Evolutionary conservation across 768 basidiomycete genomes (phyloP).

Genomic region (Boletus fagicola): DNA sequence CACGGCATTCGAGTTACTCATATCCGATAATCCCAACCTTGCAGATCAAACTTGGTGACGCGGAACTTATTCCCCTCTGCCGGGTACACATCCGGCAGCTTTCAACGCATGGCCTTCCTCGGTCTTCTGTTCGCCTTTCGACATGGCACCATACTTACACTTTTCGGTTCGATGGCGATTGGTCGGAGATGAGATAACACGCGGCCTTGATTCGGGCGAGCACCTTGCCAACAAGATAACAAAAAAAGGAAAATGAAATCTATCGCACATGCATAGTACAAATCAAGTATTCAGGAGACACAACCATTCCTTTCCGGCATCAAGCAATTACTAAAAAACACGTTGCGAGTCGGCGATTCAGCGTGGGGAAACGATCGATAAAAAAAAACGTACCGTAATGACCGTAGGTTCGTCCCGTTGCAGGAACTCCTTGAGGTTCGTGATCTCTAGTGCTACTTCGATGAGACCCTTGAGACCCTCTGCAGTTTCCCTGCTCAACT

Average conservation of each 20-base stretch:
- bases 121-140: neutral
- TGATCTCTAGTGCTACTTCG: slow-evolving; percentile 86
- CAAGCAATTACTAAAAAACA: slow-evolving; percentile 16
- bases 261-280: slow-evolving; percentile 22
- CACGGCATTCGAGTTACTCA: neutral
- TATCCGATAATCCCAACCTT: neutral
- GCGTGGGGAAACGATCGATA: neutral
- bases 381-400: slow-evolving; percentile 69
- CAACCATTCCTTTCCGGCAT: neutral
- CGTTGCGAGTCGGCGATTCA: slow-evolving; percentile 2
- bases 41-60: neutral
- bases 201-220: neutral
- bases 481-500: slow-evolving; percentile 71
- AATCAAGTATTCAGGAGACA: neutral
- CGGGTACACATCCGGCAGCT: neutral
- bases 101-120: neutral
- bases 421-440: slow-evolving; percentile 82
- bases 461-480: slow-evolving; percentile 94
- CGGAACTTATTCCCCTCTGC: neutral
- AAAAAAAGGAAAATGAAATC: neutral
- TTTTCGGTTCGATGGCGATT: neutral
- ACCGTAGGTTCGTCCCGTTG: slow-evolving; percentile 91
- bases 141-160: neutral
- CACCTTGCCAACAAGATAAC: neutral
- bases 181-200: slow-evolving; percentile 11